These are phyloP conservation scores for Eucalyptus camaldulensis DNA, from an alignment of 345 rosid species.

Conservation along the genomic window DNA sequence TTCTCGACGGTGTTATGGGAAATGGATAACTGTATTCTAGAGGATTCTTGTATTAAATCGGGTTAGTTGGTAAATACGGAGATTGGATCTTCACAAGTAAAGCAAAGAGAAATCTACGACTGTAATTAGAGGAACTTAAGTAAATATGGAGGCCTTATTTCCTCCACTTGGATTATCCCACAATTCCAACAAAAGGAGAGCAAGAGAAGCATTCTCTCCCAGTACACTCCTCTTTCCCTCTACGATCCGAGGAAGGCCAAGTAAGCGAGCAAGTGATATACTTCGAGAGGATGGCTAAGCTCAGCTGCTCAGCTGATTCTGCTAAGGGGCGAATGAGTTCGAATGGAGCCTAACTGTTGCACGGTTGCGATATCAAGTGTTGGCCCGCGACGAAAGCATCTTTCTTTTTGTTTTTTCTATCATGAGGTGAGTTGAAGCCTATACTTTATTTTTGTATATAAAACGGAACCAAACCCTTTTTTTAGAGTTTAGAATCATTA, in stretches of 20 bases:
- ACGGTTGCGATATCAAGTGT: neutral
- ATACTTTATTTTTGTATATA: neutral
- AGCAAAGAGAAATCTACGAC: neutral
- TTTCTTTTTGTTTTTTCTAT: neutral
- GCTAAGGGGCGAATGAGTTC: neutral
- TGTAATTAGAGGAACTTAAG: neutral
- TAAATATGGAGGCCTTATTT: neutral
- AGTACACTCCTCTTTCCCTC: neutral
- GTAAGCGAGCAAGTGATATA: neutral
- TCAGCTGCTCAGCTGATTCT: neutral
- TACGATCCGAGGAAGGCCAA: neutral
- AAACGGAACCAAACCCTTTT: neutral
- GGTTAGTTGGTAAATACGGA: neutral
- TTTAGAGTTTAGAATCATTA: neutral
- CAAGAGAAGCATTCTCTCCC: neutral
- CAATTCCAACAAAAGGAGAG: neutral
- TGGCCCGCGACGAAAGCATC: neutral
- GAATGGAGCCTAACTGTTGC: neutral
- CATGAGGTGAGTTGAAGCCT: neutral
- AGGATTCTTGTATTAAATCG: neutral
- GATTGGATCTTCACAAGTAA: neutral
- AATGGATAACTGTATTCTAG: neutral
- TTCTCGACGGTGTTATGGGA: neutral
- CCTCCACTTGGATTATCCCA: neutral
- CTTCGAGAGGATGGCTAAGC: neutral